phyloP scores from a whole-genome alignment of 139 green algal species.

The Protoeuglena noctilucae region DNA sequence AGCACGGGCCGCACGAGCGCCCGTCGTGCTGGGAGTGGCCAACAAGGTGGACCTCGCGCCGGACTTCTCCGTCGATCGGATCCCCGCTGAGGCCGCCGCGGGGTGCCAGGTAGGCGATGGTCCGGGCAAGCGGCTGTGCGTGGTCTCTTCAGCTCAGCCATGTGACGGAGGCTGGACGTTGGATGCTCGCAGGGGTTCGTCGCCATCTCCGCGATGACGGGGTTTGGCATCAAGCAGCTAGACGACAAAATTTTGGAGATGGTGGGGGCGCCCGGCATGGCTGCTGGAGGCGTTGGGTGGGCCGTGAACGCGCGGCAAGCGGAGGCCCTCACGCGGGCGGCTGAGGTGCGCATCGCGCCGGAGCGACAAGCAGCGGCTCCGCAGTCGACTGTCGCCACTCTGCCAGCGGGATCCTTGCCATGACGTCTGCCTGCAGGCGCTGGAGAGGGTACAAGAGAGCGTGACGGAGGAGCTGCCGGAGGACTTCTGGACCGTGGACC shows the following conservation, averaged over 20 bases:
- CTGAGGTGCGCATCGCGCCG: conserved; percentile 35
- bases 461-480: conserved; percentile 51
- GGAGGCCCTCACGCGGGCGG: conserved; percentile 56
- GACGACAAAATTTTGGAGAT: conserved; percentile 25
- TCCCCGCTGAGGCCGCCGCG: too few relatives aligned
- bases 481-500: conserved; percentile 94
- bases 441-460: conserved; percentile 27
- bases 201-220: conserved; percentile 36
- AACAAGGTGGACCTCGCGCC: not conserved
- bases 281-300: conserved; percentile 52
- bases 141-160: too few relatives aligned
- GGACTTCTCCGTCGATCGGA: too few relatives aligned
- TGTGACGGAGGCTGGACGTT: too few relatives aligned
- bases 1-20: too few relatives aligned
- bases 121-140: too few relatives aligned
- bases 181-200: too few relatives aligned
- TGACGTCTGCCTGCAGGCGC: too few relatives aligned
- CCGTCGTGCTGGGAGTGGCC: not conserved
- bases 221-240: conserved; percentile 43
- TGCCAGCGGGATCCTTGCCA: too few relatives aligned
- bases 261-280: conserved; percentile 5
- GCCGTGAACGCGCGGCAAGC: conserved; percentile 79
- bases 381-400: conserved; percentile 15
- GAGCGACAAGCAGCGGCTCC: conserved; percentile 8
- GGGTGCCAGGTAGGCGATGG: too few relatives aligned